A percentile compares a stretch with the other conserved stretches of the same genome.
These are phyloP conservation scores for Penicillium sp. DNA, from an alignment of 2,329 filamentous ascomycete genomes.

Conservation along the genomic window DNA sequence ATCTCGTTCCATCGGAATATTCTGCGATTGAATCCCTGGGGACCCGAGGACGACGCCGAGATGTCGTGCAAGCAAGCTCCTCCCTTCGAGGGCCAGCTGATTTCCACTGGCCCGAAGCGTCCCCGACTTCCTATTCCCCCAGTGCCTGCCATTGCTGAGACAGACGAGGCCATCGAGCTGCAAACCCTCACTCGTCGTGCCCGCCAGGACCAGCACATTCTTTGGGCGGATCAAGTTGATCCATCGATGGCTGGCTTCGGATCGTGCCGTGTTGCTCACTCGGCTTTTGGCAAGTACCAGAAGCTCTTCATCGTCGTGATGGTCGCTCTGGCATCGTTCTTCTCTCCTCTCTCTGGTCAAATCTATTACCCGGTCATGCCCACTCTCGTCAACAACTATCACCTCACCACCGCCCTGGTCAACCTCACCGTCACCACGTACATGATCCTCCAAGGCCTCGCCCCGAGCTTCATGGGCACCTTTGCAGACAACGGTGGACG, in stretches of 20 bases:
- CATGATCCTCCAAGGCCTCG: constrained; percentile 33
- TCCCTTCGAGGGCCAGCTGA: too few species aligned
- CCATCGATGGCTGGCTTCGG: too few species aligned
- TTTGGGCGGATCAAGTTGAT: too few species aligned
- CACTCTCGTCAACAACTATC: constrained; percentile 24
- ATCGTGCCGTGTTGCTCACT: constrained; percentile 19
- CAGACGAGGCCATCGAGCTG: too few species aligned
- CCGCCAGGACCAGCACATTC: too few species aligned
- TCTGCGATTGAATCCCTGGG: neutral
- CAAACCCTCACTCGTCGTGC: too few species aligned
- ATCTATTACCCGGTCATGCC: constrained; percentile 34
- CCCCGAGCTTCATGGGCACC: constrained; percentile 34
- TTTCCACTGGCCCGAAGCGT: too few species aligned
- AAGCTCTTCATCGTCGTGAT: constrained; percentile 43
- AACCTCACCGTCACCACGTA: constrained; percentile 37
- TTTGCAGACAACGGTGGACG: constrained; percentile 36
- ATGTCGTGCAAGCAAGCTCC: too few species aligned
- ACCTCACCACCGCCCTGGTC: constrained; percentile 24
- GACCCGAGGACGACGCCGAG: neutral
- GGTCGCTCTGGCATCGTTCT: constrained; percentile 44
- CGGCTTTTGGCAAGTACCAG: constrained; percentile 34
- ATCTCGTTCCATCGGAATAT: neutral
- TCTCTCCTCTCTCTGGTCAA: constrained; percentile 45
- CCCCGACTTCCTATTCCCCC: too few species aligned
- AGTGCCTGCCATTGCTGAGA: too few species aligned